Percentiles rank a stretch among this genome's conserved stretches.
phyloP scores from a whole-genome alignment of 2,329 filamentous ascomycete species.

The Penicillium sp. region DNA sequence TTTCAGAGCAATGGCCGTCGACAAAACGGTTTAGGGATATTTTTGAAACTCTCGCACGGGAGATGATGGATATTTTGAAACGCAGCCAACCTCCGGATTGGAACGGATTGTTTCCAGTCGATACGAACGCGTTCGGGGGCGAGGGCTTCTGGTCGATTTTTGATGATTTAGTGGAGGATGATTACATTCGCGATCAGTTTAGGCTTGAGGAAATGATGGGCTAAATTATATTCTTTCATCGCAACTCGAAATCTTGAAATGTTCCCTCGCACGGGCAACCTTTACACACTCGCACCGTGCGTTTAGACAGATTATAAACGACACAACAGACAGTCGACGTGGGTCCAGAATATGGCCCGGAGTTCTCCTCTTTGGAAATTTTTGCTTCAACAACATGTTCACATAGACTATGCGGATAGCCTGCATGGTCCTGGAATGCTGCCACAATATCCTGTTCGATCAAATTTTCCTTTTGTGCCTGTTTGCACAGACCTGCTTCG shows the following conservation, averaged over 20 bases:
- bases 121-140: not conserved
- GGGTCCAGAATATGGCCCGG: not conserved
- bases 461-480: not conserved
- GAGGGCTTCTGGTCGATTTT: not conserved
- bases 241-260: not conserved
- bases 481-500: not conserved
- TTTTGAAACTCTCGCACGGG: not conserved
- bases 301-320: not conserved
- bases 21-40: not conserved
- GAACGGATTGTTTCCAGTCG: not conserved
- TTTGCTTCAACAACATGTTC: not conserved
- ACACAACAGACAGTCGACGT: not conserved
- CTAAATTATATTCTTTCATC: not conserved
- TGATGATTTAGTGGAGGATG: not conserved
- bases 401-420: not conserved
- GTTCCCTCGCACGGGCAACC: not conserved
- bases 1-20: not conserved
- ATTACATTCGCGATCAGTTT: slow-evolving; percentile 1
- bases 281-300: not conserved
- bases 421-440: not conserved
- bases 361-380: not conserved
- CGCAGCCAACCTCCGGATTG: not conserved
- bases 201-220: not conserved
- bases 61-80: not conserved
- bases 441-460: not conserved